These are phyloP conservation scores for Cenchrus fungigraminus DNA, from an alignment of 176 grass and related monocot species.

Conservation along the genomic window DNA sequence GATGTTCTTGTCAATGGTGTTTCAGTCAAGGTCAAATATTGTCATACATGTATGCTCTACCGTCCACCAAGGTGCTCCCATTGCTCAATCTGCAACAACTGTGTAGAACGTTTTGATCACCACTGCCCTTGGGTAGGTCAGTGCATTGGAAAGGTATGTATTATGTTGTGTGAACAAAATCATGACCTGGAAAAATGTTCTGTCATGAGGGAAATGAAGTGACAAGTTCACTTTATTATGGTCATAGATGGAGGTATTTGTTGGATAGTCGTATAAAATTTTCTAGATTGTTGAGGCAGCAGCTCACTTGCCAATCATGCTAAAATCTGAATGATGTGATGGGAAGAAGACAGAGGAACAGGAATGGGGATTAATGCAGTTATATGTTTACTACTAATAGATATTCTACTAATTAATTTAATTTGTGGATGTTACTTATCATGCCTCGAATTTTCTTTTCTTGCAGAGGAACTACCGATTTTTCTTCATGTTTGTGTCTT, in stretches of 20 bases:
- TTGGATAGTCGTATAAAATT: background rate
- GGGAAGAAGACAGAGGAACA: background rate
- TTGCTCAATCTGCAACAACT: constrained; percentile 70
- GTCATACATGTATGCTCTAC: constrained; percentile 86
- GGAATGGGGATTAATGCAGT: background rate
- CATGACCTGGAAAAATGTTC: background rate
- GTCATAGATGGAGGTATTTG: background rate
- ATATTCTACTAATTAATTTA: background rate
- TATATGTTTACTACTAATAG: constrained; percentile 17
- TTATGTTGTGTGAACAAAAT: constrained; percentile 23
- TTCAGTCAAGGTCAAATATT: constrained; percentile 76
- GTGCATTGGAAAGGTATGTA: constrained; percentile 79
- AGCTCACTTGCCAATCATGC: constrained; percentile 5
- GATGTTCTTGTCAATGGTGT: constrained; percentile 77
- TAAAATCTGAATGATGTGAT: constrained; percentile 24
- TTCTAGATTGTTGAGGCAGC: constrained; percentile 19
- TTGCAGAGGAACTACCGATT: constrained; percentile 91
- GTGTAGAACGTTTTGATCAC: constrained; percentile 75
- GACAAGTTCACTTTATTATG: background rate
- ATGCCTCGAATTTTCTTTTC: constrained; percentile 40
- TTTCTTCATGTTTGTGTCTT: constrained; percentile 93
- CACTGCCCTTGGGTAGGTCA: constrained; percentile 85
- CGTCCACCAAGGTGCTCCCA: constrained; percentile 84
- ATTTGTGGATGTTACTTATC: constrained; percentile 28
- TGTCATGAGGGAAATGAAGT: constrained; percentile 14